Evolutionary conservation across 495 filamentous ascomycete species (phyloP).

Genomic region (Neurospora discreta): DNA sequence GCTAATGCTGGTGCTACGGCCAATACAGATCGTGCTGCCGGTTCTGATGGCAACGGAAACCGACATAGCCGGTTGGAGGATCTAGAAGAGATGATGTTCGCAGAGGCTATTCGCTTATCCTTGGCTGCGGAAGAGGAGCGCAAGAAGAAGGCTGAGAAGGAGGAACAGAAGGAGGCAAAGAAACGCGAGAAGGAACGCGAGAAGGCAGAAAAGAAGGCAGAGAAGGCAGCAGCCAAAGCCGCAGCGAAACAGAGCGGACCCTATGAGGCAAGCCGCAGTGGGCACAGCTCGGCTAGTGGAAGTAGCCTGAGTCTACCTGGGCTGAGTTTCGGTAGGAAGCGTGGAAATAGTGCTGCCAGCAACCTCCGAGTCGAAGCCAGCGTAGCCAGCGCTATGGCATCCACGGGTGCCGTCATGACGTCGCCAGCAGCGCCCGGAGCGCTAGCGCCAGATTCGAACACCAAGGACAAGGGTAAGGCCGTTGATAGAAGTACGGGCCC

Average conservation of each 20-base stretch:
- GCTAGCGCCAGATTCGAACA: constrained; percentile 7
- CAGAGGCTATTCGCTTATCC: constrained; percentile 85
- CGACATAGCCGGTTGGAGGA: constrained; percentile 71
- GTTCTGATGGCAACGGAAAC: constrained; percentile 21
- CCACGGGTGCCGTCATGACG: constrained; percentile 15
- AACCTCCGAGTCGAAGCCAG: constrained; percentile 36
- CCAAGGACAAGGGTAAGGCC: constrained; percentile 67
- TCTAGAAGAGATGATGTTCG: constrained; percentile 96
- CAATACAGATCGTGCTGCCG: neutral
- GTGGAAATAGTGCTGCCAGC: constrained; percentile 44
- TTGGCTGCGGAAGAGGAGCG: constrained; percentile 86
- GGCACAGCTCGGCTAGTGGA: constrained; percentile 37
- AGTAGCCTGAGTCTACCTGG: constrained; percentile 38
- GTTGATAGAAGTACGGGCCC: constrained; percentile 45
- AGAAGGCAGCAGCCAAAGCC: constrained; percentile 66
- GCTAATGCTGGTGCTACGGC: neutral
- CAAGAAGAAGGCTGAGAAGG: constrained; percentile 68
- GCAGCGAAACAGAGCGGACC: constrained; percentile 43
- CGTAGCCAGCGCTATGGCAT: constrained; percentile 20
- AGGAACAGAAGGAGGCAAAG: constrained; percentile 63
- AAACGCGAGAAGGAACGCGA: constrained; percentile 64
- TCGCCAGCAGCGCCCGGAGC: constrained; percentile 8
- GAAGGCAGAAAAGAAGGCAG: constrained; percentile 72
- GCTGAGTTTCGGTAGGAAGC: constrained; percentile 36
- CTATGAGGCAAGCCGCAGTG: constrained; percentile 31